These are phyloP conservation scores for Mycena galericulata DNA, from an alignment of 768 basidiomycete genomes.

Conservation along the genomic window DNA sequence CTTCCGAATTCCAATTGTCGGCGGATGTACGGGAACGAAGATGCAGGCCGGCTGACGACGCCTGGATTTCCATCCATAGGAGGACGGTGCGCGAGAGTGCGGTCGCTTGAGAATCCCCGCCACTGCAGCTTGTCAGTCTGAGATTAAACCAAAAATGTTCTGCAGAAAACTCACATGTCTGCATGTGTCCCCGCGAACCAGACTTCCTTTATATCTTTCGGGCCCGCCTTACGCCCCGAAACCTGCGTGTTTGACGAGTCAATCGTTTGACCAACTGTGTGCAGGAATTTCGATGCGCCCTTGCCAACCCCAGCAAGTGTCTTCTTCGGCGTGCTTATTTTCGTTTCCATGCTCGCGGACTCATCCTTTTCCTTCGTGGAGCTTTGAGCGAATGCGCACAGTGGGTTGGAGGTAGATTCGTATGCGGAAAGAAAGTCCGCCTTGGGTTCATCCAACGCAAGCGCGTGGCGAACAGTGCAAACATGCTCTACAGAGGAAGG, in stretches of 20 bases:
- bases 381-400: background rate
- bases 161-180: conserved; percentile 36
- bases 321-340: conserved; percentile 1
- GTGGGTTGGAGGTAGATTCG: background rate
- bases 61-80: conserved; percentile 50
- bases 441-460: conserved; percentile 40
- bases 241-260: background rate
- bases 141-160: background rate
- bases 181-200: conserved; percentile 43
- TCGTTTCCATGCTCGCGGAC: conserved; percentile 8
- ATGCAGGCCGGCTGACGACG: conserved; percentile 38
- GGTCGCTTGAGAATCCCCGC: conserved; percentile 35
- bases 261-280: background rate
- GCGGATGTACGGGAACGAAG: conserved; percentile 27
- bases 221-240: background rate
- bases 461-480: conserved; percentile 39
- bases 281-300: background rate
- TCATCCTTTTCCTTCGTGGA: conserved; percentile 3
- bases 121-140: conserved; percentile 28
- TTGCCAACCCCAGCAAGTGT: background rate
- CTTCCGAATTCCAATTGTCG: conserved; percentile 21
- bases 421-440: conserved; percentile 30
- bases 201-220: conserved; percentile 38
- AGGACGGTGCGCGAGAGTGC: conserved; percentile 36
- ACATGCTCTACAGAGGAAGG: conserved; percentile 25